phyloP scores from a whole-genome alignment of 2,329 filamentous ascomycete species.

The Talaromyces sp. region DNA sequence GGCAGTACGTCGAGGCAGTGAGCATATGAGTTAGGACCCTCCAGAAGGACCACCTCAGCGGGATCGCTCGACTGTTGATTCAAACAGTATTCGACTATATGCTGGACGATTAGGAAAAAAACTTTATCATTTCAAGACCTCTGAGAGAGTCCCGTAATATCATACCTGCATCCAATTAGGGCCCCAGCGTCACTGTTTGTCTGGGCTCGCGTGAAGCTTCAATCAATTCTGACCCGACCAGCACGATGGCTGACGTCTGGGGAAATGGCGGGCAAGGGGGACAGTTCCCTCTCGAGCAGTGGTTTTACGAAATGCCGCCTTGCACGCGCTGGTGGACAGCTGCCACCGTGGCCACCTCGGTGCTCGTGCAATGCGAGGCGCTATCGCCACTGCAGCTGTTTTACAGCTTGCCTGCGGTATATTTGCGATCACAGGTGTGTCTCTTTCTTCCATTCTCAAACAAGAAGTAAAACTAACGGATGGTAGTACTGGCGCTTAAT shows the following conservation, averaged over 20 bases:
- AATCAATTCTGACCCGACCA: background rate
- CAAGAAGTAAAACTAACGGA: background rate
- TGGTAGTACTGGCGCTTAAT: conserved; percentile 89
- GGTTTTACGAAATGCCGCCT: conserved; percentile 98
- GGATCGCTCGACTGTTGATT: background rate
- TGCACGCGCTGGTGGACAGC: conserved; percentile 97
- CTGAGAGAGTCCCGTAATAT: too few species aligned
- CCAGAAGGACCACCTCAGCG: background rate
- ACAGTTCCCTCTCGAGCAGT: conserved; percentile 81
- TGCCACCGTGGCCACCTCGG: conserved; percentile 79
- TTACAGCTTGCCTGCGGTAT: conserved; percentile 91
- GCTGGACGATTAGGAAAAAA: too few species aligned
- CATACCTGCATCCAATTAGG: background rate
- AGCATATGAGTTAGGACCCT: background rate
- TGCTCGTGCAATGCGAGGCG: conserved; percentile 88
- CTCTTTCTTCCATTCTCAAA: background rate
- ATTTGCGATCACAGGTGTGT: conserved; percentile 80
- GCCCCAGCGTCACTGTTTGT: background rate
- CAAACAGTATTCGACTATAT: background rate
- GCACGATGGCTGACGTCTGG: conserved; percentile 38
- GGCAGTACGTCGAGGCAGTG: background rate
- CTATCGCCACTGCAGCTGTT: conserved; percentile 93
- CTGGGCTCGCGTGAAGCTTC: background rate
- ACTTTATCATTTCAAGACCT: too few species aligned
- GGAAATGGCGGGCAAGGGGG: conserved; percentile 43